Evolutionary conservation across 331 rosid species (phyloP).

Genomic region (Pyracantha coccinea): DNA sequence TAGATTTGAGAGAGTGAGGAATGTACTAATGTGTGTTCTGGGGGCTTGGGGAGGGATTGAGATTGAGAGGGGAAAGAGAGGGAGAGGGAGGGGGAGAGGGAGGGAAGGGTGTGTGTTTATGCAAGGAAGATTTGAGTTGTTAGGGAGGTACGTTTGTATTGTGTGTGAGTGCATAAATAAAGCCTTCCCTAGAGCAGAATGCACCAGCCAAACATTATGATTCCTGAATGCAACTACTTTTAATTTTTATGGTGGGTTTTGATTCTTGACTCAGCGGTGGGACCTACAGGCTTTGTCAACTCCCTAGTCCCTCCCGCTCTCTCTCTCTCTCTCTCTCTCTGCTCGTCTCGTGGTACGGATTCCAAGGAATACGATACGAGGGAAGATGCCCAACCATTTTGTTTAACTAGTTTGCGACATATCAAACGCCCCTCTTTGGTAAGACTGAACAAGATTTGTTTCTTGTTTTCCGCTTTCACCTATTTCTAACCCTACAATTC

Average conservation of each 20-base stretch:
- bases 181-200: constrained; percentile 11
- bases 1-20: not conserved
- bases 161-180: not conserved
- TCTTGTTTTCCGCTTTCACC: too few relatives aligned
- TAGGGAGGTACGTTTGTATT: too few relatives aligned
- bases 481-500: too few relatives aligned
- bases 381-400: too few relatives aligned
- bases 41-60: not conserved
- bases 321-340: too few relatives aligned
- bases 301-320: too few relatives aligned
- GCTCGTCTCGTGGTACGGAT: not conserved
- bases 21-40: not conserved
- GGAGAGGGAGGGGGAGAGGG: not conserved
- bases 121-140: not conserved
- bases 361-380: not conserved
- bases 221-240: not conserved
- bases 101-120: not conserved
- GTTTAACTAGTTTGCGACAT: too few relatives aligned
- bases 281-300: not conserved
- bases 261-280: not conserved
- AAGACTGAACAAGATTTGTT: too few relatives aligned
- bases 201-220: not conserved
- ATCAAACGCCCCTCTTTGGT: too few relatives aligned
- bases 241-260: not conserved
- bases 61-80: not conserved